phyloP scores from a whole-genome alignment of 805 yeast species.

The Wickerhamomyces xylosicus region DNA sequence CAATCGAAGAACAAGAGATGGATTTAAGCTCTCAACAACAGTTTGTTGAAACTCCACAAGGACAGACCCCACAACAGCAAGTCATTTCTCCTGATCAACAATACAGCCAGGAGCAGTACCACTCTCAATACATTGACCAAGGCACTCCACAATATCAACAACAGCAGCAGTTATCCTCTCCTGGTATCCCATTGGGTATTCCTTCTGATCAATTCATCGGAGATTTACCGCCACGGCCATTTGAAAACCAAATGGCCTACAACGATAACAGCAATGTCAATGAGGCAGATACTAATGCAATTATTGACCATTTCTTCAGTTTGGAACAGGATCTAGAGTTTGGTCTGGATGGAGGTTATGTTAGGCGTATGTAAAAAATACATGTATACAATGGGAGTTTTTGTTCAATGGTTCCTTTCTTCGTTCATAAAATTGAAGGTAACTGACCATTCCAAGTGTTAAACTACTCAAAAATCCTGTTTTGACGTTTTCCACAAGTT shows the following conservation, averaged over 20 bases:
- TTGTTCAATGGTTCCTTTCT: too few relatives aligned
- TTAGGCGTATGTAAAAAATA: background rate
- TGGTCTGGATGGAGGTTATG: constrained; percentile 38
- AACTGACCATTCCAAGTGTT: too few relatives aligned
- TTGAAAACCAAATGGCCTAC: constrained; percentile 26
- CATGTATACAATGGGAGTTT: too few relatives aligned
- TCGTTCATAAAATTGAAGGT: too few relatives aligned
- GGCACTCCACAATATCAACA: constrained; percentile 2
- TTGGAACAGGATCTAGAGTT: constrained; percentile 58
- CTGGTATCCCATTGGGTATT: constrained; percentile 31
- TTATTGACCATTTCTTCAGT: constrained; percentile 22
- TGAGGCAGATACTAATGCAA: background rate
- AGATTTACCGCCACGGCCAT: constrained; percentile 55
- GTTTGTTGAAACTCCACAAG: constrained; percentile 12
- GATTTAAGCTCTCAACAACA: constrained; percentile 18
- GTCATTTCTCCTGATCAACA: constrained; percentile 3
- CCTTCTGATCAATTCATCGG: constrained; percentile 35
- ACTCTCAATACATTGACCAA: constrained; percentile 8
- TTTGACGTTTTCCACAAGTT: too few relatives aligned
- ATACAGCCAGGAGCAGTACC: constrained; percentile 12
- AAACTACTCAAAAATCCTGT: too few relatives aligned
- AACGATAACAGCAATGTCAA: constrained; percentile 6
- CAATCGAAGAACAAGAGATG: constrained; percentile 45
- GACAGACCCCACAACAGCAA: constrained; percentile 12
- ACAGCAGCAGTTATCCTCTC: constrained; percentile 8